A percentile compares a stretch with the other conserved stretches of the same genome.
Conservation (phyloP, 192 early-diverging fungal genomes). For the Tieghemiomyces parasiticus region DNA sequence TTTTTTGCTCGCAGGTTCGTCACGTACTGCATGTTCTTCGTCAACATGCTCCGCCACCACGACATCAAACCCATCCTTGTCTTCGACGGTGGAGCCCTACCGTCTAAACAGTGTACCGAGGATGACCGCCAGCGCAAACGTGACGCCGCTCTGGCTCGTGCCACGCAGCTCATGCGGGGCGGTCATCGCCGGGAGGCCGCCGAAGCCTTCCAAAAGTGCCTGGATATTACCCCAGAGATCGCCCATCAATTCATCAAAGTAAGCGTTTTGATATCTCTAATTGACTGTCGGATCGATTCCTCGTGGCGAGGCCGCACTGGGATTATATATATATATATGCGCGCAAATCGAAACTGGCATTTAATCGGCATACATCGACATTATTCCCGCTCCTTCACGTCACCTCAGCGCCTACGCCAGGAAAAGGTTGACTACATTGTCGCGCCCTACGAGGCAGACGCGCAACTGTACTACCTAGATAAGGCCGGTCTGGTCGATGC, state of each 20-base stretch:
- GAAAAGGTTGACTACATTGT: slow-evolving; percentile 63
- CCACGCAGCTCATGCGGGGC: slow-evolving; percentile 32
- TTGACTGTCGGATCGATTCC: too few relatives aligned
- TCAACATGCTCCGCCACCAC: slow-evolving; percentile 55
- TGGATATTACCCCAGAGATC: slow-evolving; percentile 80
- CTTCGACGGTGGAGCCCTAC: slow-evolving; percentile 87
- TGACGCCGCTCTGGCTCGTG: slow-evolving; percentile 35
- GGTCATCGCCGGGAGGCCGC: slow-evolving; percentile 46
- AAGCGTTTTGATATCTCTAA: too few relatives aligned
- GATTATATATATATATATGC: too few relatives aligned
- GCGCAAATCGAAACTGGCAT: too few relatives aligned
- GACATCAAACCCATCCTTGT: slow-evolving; percentile 72
- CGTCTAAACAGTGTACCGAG: slow-evolving; percentile 69
- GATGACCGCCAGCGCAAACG: slow-evolving; percentile 34
- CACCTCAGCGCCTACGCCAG: slow-evolving; percentile 28
- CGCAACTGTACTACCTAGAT: slow-evolving; percentile 79
- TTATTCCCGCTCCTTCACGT: too few relatives aligned
- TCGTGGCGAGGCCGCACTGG: too few relatives aligned
- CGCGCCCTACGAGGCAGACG: slow-evolving; percentile 96
- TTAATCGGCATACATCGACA: too few relatives aligned
- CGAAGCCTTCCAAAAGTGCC: slow-evolving; percentile 53
- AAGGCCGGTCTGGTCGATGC: slow-evolving; percentile 49
- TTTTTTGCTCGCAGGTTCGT: slow-evolving; percentile 48
- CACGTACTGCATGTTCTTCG: slow-evolving; percentile 58
- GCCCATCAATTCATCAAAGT: slow-evolving; percentile 53